A percentile compares a stretch with the other conserved stretches of the same genome.
Conservation (phyloP, 2,329 filamentous ascomycete genomes). For the Ceratocystis harringtonii region DNA sequence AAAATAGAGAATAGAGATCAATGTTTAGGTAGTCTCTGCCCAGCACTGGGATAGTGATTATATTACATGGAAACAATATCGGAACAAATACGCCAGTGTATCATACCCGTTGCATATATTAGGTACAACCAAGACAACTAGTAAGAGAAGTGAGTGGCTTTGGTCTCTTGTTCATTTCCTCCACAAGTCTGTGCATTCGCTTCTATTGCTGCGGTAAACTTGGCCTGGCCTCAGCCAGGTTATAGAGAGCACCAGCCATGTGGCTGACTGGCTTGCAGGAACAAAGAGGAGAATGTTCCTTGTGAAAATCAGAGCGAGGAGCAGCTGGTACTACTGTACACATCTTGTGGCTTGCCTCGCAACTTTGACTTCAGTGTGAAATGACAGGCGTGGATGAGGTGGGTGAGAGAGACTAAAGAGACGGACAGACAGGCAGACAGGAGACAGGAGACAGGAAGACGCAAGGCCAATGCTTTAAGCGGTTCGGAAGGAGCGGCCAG, state of each 20-base stretch:
- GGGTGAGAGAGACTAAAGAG: not conserved
- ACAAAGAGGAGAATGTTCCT: not conserved
- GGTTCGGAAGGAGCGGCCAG: not conserved
- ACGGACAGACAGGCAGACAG: not conserved
- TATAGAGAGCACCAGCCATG: not conserved
- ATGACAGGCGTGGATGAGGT: no score
- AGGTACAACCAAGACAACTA: no score
- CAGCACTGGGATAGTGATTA: no score
- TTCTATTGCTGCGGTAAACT: not conserved
- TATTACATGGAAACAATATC: no score
- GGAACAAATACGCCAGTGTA: not conserved
- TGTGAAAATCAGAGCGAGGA: not conserved
- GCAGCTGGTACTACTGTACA: not conserved
- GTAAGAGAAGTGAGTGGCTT: not conserved
- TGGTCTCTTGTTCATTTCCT: not conserved
- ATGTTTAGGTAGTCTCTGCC: no score
- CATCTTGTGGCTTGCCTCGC: no score
- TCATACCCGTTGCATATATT: not conserved
- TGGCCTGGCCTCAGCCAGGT: not conserved
- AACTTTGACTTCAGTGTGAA: no score
- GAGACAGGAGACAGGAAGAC: not conserved
- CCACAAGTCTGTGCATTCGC: not conserved
- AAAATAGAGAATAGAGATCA: no score
- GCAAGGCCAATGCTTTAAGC: not conserved
- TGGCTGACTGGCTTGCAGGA: not conserved